A percentile compares a stretch with the other conserved stretches of the same genome.
Evolutionary conservation across 1,284 basidiomycete species (phyloP).

Genomic region (Ceratobasidium sp.): DNA sequence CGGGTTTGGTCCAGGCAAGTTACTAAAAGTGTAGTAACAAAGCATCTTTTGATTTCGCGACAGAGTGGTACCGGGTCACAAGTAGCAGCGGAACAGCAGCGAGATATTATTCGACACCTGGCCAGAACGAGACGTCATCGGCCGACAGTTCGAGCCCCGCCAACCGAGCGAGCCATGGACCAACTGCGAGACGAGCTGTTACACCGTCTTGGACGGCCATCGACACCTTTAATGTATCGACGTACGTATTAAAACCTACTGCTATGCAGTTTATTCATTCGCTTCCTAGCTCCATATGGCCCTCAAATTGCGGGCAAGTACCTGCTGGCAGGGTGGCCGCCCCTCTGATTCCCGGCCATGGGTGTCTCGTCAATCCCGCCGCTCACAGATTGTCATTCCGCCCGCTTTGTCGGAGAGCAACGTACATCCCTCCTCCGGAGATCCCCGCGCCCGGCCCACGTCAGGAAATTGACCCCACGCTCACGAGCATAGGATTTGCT

Average conservation of each 20-base stretch:
- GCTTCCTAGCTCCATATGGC: constrained; percentile 15
- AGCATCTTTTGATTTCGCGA: neutral
- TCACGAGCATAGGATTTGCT: no score
- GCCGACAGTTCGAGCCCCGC: constrained; percentile 44
- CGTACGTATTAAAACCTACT: neutral
- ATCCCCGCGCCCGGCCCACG: no score
- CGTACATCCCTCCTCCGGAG: no score
- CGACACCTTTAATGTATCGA: constrained; percentile 41
- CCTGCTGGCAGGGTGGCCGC: constrained; percentile 26
- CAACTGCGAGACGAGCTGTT: constrained; percentile 43
- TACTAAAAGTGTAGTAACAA: neutral
- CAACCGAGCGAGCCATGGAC: constrained; percentile 44
- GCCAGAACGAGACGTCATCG: constrained; percentile 47
- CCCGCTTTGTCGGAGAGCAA: constrained; percentile 24
- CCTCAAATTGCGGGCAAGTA: constrained; percentile 41
- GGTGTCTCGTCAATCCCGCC: constrained; percentile 4
- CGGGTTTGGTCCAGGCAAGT: constrained; percentile 45
- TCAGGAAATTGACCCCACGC: no score
- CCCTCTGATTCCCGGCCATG: constrained; percentile 25
- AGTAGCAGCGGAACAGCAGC: constrained; percentile 45
- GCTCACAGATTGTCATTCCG: constrained; percentile 31
- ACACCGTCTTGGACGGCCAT: constrained; percentile 41
- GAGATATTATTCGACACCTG: constrained; percentile 48
- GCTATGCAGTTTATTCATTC: neutral
- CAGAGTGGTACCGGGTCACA: constrained; percentile 44